Conservation (phyloP, 495 filamentous ascomycete species). For the Neurospora sp. region DNA sequence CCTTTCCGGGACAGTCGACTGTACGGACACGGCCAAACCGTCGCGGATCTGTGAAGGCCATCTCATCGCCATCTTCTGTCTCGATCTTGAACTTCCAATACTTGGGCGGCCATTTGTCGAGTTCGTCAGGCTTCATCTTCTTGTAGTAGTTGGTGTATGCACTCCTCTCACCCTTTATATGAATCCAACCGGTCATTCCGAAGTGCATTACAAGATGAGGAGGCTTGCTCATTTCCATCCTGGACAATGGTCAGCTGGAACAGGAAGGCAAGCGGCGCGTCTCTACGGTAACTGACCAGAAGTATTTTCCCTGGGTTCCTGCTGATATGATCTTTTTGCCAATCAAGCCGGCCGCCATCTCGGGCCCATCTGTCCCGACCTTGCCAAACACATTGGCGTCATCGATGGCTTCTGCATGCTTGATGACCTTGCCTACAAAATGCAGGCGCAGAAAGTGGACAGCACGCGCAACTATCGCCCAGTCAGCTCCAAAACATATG, state of each 20-base stretch:
- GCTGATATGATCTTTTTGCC: constrained; percentile 69
- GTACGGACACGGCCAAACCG: constrained; percentile 69
- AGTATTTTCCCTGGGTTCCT: constrained; percentile 89
- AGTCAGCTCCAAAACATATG: background rate
- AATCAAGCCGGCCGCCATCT: constrained; percentile 60
- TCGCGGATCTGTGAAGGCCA: constrained; percentile 75
- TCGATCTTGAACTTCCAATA: constrained; percentile 78
- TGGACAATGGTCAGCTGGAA: constrained; percentile 4
- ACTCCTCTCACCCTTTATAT: constrained; percentile 65
- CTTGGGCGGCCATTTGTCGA: constrained; percentile 72
- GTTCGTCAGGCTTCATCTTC: constrained; percentile 45
- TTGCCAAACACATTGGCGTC: constrained; percentile 82
- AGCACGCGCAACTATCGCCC: constrained; percentile 58
- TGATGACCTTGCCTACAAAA: constrained; percentile 72
- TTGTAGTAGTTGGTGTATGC: constrained; percentile 64
- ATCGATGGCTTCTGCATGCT: constrained; percentile 56
- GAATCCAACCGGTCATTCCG: constrained; percentile 77
- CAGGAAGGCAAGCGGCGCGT: background rate
- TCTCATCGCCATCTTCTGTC: constrained; percentile 52
- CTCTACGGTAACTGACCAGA: constrained; percentile 47
- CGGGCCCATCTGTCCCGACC: constrained; percentile 62
- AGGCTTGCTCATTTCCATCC: constrained; percentile 41
- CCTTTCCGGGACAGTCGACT: constrained; percentile 62
- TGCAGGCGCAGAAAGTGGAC: constrained; percentile 74
- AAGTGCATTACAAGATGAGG: constrained; percentile 90